Conservation (phyloP, 768 basidiomycete genomes). For the Termitomyces sp. region DNA sequence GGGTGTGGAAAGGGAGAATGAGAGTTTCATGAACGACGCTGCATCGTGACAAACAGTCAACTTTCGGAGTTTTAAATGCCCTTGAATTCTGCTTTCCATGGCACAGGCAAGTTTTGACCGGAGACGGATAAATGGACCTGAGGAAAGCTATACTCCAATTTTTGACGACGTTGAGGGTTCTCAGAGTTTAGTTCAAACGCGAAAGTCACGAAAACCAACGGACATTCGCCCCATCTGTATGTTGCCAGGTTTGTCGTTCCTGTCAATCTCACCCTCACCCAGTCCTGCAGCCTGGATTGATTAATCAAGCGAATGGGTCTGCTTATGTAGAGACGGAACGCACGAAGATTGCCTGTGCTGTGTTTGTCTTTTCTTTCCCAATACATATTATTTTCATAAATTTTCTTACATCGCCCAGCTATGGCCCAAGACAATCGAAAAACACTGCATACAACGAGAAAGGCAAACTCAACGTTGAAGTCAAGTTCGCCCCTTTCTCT, state of each 20-base stretch:
- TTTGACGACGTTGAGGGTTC: slow-evolving; percentile 33
- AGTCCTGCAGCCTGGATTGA: slow-evolving; percentile 89
- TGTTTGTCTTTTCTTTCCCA: slow-evolving; percentile 50
- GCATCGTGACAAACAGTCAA: background rate
- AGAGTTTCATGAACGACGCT: slow-evolving; percentile 69
- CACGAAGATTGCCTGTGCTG: slow-evolving; percentile 93
- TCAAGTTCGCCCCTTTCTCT: slow-evolving; percentile 95
- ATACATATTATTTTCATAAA: slow-evolving; percentile 4
- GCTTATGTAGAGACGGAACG: slow-evolving; percentile 92
- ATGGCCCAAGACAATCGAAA: slow-evolving; percentile 83
- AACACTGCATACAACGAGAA: slow-evolving; percentile 77
- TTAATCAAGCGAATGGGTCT: slow-evolving; percentile 92
- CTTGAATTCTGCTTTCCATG: slow-evolving; percentile 22
- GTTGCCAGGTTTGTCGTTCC: slow-evolving; percentile 9
- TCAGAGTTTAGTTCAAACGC: slow-evolving; percentile 30
- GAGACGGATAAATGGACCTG: slow-evolving; percentile 87
- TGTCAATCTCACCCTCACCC: slow-evolving; percentile 9
- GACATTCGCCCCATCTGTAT: slow-evolving; percentile 88
- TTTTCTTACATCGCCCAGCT: slow-evolving; percentile 34
- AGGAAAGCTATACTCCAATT: slow-evolving; percentile 65
- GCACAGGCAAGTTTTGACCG: slow-evolving; percentile 68
- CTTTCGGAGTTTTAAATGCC: slow-evolving; percentile 27
- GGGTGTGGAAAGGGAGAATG: slow-evolving; percentile 75
- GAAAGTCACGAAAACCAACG: slow-evolving; percentile 44
- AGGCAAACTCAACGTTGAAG: slow-evolving; percentile 88